Evolutionary conservation across 2,329 filamentous ascomycete species (phyloP).

Genomic region (Aspergillus fischeri): DNA sequence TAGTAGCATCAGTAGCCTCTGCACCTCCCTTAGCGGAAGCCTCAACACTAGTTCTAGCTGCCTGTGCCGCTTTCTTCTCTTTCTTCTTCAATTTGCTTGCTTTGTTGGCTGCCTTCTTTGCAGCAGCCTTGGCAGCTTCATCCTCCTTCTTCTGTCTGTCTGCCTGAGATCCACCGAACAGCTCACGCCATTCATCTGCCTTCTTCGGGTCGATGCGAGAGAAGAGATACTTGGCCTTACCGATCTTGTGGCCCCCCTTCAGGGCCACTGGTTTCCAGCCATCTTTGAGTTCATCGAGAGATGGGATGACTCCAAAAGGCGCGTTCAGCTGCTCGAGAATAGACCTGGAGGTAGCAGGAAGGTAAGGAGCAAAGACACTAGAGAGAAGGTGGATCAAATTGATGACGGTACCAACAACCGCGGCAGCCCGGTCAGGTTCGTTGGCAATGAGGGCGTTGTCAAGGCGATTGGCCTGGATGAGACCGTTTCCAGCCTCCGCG

Average conservation of each 20-base stretch:
- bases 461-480: constrained; percentile 58
- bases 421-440: constrained; percentile 56
- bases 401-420: constrained; percentile 70
- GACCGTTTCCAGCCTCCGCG: constrained; percentile 55
- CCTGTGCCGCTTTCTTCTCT: constrained; percentile 33
- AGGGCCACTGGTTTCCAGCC: constrained; percentile 60
- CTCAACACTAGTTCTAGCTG: constrained; percentile 28
- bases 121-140: constrained; percentile 36
- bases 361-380: constrained; percentile 74
- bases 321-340: constrained; percentile 74
- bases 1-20: constrained; percentile 20
- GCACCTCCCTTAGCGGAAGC: constrained; percentile 33
- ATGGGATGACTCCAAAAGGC: constrained; percentile 58
- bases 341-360: constrained; percentile 70
- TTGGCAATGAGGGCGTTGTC: constrained; percentile 59
- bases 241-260: constrained; percentile 73
- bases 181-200: constrained; percentile 75
- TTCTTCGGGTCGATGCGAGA: constrained; percentile 77
- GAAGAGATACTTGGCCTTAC: constrained; percentile 76
- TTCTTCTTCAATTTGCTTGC: constrained; percentile 26
- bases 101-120: constrained; percentile 39
- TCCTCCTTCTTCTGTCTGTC: constrained; percentile 67
- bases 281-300: constrained; percentile 45
- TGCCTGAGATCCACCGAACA: constrained; percentile 64
- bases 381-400: constrained; percentile 82